Evolutionary conservation across 164 flowering plant genomes (phyloP).

Genomic region (Vitis rotundifolia): DNA sequence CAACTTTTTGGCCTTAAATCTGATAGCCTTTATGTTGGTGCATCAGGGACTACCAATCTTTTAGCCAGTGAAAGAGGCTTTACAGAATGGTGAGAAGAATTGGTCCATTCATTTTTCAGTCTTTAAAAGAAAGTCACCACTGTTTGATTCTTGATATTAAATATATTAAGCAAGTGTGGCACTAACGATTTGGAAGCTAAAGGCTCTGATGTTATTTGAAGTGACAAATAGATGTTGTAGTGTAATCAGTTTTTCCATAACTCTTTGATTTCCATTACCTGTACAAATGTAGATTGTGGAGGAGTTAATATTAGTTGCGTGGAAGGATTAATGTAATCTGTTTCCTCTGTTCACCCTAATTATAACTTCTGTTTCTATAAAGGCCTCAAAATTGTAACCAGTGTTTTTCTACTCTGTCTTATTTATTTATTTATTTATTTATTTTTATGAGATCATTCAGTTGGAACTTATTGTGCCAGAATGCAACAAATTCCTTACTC

Average conservation of each 20-base stretch:
- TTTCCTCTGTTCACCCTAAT: neutral
- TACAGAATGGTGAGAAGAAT: slow-evolving; percentile 73
- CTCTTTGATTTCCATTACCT: too few species aligned
- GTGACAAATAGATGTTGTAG: too few species aligned
- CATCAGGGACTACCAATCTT: slow-evolving; percentile 41
- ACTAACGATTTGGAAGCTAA: too few species aligned
- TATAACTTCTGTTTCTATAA: neutral
- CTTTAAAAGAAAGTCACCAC: too few species aligned
- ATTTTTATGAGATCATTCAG: neutral
- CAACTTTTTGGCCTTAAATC: slow-evolving; percentile 89
- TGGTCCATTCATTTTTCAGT: too few species aligned
- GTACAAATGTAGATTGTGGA: neutral
- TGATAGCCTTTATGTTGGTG: slow-evolving; percentile 39
- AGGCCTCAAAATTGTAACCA: neutral
- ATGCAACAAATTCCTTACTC: slow-evolving; percentile 2
- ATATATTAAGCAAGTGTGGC: too few species aligned
- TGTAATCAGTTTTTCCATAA: too few species aligned
- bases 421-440: too few species aligned
- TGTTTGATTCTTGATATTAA: too few species aligned
- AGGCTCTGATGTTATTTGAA: too few species aligned
- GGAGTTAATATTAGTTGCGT: neutral
- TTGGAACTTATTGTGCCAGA: neutral
- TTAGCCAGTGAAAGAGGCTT: slow-evolving; percentile 84
- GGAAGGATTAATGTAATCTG: neutral
- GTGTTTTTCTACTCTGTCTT: too few species aligned